A percentile compares a stretch with the other conserved stretches of the same genome.
phyloP scores from a whole-genome alignment of 352 stramenopile species.

The Phytopythium montanum region DNA sequence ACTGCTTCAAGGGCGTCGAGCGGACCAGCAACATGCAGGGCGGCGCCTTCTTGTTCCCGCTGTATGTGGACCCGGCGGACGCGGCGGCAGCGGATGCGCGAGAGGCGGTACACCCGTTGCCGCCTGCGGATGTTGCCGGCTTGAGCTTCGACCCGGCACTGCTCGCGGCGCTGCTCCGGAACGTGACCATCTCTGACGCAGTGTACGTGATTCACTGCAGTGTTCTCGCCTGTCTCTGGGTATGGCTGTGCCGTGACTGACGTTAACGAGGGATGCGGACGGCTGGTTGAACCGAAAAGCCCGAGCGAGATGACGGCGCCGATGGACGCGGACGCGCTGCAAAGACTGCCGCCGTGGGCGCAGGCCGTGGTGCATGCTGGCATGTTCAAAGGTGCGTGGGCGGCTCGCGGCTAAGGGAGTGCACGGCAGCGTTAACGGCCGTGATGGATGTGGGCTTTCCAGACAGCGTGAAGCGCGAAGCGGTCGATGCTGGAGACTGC shows the following conservation, averaged over 20 bases:
- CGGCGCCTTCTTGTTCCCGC: conserved; percentile 48
- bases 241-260: neutral
- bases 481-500: neutral
- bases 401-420: too few species aligned
- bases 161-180: conserved; percentile 35
- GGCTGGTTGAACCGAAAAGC: neutral
- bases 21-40: conserved; percentile 35
- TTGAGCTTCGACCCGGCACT: conserved; percentile 28
- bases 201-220: conserved; percentile 22
- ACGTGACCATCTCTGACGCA: conserved; percentile 25
- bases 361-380: conserved; percentile 48
- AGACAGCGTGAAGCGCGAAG: neutral
- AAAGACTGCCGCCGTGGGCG: conserved; percentile 50
- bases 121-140: neutral
- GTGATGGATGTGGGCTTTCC: neutral
- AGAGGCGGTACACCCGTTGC: conserved; percentile 19
- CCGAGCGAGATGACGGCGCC: conserved; percentile 11
- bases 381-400: conserved; percentile 2
- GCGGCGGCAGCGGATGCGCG: conserved; percentile 19
- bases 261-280: neutral
- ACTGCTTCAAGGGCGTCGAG: neutral
- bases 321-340: conserved; percentile 31
- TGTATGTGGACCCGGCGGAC: conserved; percentile 35
- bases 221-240: neutral
- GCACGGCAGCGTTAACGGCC: neutral